phyloP scores from a whole-genome alignment of 495 filamentous ascomycete genomes.

The Daldinia concentrica region DNA sequence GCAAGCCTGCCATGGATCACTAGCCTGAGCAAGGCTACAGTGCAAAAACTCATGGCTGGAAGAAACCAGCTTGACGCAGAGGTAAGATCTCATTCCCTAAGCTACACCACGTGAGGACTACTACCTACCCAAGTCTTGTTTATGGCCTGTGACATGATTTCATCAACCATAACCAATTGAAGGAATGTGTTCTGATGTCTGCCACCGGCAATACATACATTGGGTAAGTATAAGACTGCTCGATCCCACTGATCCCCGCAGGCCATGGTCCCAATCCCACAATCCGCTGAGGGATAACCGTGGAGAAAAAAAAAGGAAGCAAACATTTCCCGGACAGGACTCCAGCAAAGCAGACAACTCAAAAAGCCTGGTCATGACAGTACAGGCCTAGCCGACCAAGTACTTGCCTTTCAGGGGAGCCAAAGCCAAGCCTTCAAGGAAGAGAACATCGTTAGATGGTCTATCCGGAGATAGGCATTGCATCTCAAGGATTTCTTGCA shows the following conservation, averaged over 20 bases:
- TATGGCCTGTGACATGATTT: constrained; percentile 26
- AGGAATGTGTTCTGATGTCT: constrained; percentile 8
- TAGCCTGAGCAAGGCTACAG: constrained; percentile 25
- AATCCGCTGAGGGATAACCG: not conserved
- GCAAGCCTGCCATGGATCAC: constrained; percentile 39
- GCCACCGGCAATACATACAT: not conserved
- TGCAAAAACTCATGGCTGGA: constrained; percentile 24
- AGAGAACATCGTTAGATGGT: constrained; percentile 3
- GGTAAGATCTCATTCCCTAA: constrained; percentile 31
- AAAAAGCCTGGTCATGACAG: constrained; percentile 32
- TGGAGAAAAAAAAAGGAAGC: not conserved
- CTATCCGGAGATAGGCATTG: constrained; percentile 3
- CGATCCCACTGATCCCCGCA: constrained; percentile 24
- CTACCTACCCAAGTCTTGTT: constrained; percentile 12
- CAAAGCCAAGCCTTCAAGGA: not conserved
- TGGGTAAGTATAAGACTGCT: constrained; percentile 19
- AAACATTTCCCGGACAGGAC: not conserved
- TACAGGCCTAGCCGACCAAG: constrained; percentile 20
- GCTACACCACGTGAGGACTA: constrained; percentile 14
- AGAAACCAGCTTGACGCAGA: constrained; percentile 17
- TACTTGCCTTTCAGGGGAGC: not conserved
- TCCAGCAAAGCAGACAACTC: not conserved
- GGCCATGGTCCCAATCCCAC: constrained; percentile 5
- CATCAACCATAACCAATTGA: constrained; percentile 16
- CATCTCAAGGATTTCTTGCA: not conserved